Evolutionary conservation across 306 rosid genomes (phyloP).

Genomic region (Rosa chinensis): DNA sequence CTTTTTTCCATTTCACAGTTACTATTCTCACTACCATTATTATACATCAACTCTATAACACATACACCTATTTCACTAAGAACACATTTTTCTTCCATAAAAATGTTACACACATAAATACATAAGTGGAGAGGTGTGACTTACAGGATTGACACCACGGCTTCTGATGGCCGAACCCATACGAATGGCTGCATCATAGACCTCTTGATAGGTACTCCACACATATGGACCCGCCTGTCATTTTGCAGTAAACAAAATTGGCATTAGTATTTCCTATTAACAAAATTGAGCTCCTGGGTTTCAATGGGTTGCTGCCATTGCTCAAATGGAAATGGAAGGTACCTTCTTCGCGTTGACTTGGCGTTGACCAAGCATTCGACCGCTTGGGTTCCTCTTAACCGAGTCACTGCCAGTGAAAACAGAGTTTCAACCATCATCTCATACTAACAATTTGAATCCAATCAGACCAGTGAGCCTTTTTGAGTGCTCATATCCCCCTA

Average conservation of each 20-base stretch:
- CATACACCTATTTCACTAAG: no score
- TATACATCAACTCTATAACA: neutral
- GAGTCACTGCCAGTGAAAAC: conserved; percentile 54
- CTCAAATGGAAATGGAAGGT: neutral
- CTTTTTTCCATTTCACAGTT: neutral
- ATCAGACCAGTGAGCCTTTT: neutral
- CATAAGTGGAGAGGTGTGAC: conserved; percentile 10
- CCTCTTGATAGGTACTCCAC: conserved; percentile 66
- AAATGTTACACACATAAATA: neutral
- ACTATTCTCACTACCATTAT: neutral
- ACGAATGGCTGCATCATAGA: conserved; percentile 50
- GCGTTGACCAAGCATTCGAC: conserved; percentile 74
- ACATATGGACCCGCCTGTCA: conserved; percentile 46
- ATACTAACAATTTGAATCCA: neutral
- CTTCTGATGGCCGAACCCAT: conserved; percentile 69
- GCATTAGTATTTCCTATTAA: neutral
- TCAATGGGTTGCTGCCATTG: neutral
- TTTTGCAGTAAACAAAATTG: neutral
- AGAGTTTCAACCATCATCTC: conserved; percentile 24
- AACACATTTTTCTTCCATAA: no score
- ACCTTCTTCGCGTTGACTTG: conserved; percentile 66
- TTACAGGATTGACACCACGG: conserved; percentile 71
- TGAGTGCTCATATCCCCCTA: no score
- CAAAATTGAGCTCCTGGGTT: conserved; percentile 9
- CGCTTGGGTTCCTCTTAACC: conserved; percentile 58